These are phyloP conservation scores for Obelidium mucronatum DNA, from an alignment of 192 early-diverging fungal species.

Conservation along the genomic window DNA sequence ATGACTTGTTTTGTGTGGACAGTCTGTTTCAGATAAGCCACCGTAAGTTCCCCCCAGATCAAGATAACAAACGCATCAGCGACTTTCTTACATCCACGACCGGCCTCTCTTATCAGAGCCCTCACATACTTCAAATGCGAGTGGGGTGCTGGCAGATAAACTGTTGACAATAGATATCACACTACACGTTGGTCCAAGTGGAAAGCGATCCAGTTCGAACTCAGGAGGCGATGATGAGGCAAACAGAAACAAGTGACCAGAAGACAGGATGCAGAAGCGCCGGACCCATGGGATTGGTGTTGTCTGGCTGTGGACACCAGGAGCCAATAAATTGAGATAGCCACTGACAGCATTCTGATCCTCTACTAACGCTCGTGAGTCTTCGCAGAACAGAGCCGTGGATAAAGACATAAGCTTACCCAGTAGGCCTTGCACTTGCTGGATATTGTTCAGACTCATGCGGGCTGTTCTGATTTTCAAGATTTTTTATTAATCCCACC, in stretches of 20 bases:
- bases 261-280: not conserved
- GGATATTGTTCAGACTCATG: no score
- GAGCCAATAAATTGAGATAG: not conserved
- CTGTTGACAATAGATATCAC: not conserved
- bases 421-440: not conserved
- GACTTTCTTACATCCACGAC: constrained; percentile 25
- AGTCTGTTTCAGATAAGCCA: not conserved
- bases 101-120: not conserved
- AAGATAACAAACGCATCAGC: no score
- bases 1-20: not conserved
- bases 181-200: not conserved
- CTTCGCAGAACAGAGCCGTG: not conserved
- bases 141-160: not conserved
- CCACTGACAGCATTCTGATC: not conserved
- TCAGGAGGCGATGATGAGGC: constrained; percentile 1
- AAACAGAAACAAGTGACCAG: not conserved
- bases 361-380: not conserved
- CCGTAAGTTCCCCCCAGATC: not conserved
- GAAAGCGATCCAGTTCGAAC: no score
- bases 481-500: no score
- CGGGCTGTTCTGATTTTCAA: no score
- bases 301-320: not conserved
- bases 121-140: constrained; percentile 4
- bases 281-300: not conserved
- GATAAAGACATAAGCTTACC: no score